Evolutionary conservation across 768 basidiomycete genomes (phyloP).

Genomic region (Chalciporus sphaerocephalus): DNA sequence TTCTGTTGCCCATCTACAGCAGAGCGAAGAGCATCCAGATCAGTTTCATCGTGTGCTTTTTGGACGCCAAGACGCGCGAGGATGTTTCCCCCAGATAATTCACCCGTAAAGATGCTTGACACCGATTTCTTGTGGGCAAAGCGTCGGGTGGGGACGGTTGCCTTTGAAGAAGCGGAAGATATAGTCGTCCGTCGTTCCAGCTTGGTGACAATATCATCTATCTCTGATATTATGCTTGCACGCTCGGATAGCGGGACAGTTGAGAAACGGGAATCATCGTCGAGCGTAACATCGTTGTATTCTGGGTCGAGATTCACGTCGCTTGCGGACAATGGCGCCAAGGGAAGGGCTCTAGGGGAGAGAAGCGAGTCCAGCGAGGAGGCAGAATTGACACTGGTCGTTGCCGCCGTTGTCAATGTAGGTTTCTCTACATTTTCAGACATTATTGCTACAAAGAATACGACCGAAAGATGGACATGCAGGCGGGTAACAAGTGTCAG

Average conservation of each 20-base stretch:
- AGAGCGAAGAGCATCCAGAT: constrained; percentile 36
- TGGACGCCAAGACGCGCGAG: constrained; percentile 50
- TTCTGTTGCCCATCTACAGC: constrained; percentile 65
- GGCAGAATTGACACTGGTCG: constrained; percentile 11
- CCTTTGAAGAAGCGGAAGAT: constrained; percentile 21
- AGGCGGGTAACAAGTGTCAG: not conserved
- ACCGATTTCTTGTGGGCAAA: constrained; percentile 57
- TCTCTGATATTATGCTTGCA: constrained; percentile 32
- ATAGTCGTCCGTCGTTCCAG: constrained; percentile 31
- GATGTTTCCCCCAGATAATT: constrained; percentile 43
- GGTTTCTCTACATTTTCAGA: constrained; percentile 12
- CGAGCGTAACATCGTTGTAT: constrained; percentile 55
- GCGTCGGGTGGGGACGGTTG: constrained; percentile 21
- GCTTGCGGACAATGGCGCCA: constrained; percentile 27
- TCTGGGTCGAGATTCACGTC: constrained; percentile 55
- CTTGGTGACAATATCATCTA: constrained; percentile 16
- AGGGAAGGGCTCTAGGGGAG: constrained; percentile 41
- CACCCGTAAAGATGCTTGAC: constrained; percentile 51
- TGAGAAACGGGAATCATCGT: constrained; percentile 47
- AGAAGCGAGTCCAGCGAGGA: constrained; percentile 45
- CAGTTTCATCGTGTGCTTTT: constrained; percentile 38
- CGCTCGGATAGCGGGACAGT: constrained; percentile 43
- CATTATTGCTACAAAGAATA: constrained; percentile 15
- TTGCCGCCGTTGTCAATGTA: constrained; percentile 3
- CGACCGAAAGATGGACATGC: constrained; percentile 10